Percentiles rank a stretch among this genome's conserved stretches.
Conservation (phyloP, 257 asterid genomes). For the Jasminum sambac region DNA sequence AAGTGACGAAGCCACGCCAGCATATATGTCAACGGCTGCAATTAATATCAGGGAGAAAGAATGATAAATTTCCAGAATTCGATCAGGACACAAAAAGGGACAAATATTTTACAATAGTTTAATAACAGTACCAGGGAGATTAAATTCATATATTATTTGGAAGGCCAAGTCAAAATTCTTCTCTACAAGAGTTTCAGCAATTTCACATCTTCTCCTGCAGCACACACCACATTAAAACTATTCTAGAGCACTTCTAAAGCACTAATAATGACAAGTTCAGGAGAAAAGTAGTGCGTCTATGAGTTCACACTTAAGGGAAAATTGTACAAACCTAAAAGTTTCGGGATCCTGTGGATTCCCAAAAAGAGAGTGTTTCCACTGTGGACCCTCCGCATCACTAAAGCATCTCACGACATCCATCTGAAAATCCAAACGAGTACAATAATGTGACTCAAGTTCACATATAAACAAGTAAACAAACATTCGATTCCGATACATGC, state of each 20-base stretch:
- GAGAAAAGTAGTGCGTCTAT: not conserved
- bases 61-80: conserved; percentile 19
- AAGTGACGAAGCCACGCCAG: conserved; percentile 95
- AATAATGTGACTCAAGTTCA: conserved; percentile 24
- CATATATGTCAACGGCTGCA: conserved; percentile 95
- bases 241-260: conserved; percentile 16
- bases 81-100: conserved; percentile 3
- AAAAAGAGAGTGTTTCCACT: conserved; percentile 92
- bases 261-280: conserved; percentile 9
- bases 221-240: conserved; percentile 12
- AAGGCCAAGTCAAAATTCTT: conserved; percentile 90
- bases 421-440: conserved; percentile 38
- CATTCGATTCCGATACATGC: not conserved
- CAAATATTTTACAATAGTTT: conserved; percentile 19
- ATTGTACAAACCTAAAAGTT: conserved; percentile 68
- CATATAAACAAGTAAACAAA: conserved; percentile 12
- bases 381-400: conserved; percentile 82
- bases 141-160: conserved; percentile 80
- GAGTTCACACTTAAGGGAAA: conserved; percentile 11
- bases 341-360: conserved; percentile 96
- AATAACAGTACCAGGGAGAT: conserved; percentile 71
- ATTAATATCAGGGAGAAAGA: conserved; percentile 21
- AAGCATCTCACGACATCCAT: conserved; percentile 89
- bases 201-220: conserved; percentile 87
- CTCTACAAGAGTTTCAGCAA: conserved; percentile 94